Evolutionary conservation across 2,329 filamentous ascomycete genomes (phyloP).

Genomic region (Cadophora sp.): DNA sequence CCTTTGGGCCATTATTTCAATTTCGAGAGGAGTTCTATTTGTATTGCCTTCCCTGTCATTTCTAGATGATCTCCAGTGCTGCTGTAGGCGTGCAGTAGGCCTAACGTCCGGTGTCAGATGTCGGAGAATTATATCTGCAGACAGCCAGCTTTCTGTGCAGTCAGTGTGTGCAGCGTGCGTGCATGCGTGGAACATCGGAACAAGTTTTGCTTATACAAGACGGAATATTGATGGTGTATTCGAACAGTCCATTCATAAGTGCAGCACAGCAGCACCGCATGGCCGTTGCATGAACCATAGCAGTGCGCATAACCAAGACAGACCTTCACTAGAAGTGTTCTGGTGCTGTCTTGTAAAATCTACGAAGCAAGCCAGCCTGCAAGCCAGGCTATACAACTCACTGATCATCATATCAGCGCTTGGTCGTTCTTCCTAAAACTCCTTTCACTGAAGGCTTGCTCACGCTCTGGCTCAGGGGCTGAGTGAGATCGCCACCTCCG

Average conservation of each 20-base stretch:
- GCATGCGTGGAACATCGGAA: neutral
- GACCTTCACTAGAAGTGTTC: neutral
- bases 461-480: neutral
- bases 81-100: conserved; percentile 6
- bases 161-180: conserved; percentile 10
- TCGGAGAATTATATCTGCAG: conserved; percentile 20
- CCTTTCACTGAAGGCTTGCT: neutral
- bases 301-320: conserved; percentile 8
- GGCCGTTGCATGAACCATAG: conserved; percentile 9
- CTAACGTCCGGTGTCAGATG: conserved; percentile 13
- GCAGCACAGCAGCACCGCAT: conserved; percentile 6
- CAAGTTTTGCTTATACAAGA: conserved; percentile 9
- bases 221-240: conserved; percentile 8
- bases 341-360: conserved; percentile 6
- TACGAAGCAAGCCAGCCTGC: neutral
- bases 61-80: conserved; percentile 8
- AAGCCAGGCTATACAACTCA: neutral
- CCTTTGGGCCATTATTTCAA: neutral
- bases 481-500: conserved; percentile 4
- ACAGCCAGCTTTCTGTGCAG: neutral
- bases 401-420: conserved; percentile 7
- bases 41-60: neutral
- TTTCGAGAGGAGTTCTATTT: neutral
- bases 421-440: neutral
- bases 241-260: neutral